These are phyloP conservation scores for Globisporangium solare DNA, from an alignment of 352 stramenopile genomes.

Conservation along the genomic window DNA sequence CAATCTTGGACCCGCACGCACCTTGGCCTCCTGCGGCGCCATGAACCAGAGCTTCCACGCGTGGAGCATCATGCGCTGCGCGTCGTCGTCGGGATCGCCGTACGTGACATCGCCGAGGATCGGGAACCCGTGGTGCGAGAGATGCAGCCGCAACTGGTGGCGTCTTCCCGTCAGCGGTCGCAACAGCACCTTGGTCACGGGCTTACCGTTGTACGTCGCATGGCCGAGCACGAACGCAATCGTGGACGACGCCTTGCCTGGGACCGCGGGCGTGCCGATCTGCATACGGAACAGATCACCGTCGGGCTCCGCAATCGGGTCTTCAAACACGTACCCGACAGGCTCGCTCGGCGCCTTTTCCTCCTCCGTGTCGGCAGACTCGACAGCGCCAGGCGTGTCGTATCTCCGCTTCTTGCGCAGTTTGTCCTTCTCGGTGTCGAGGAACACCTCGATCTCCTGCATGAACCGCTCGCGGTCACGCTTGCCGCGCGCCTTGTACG, in stretches of 20 bases:
- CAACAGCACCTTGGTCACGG: conserved; percentile 82
- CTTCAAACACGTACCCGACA: conserved; percentile 74
- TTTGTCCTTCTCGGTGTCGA: conserved; percentile 40
- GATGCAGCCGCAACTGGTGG: conserved; percentile 82
- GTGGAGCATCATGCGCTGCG: conserved; percentile 83
- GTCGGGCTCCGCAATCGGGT: conserved; percentile 63
- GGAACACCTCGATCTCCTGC: conserved; percentile 43
- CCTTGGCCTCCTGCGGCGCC: conserved; percentile 31
- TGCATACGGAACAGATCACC: conserved; percentile 63
- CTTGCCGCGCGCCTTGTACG: conserved; percentile 36
- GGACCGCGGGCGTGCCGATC: conserved; percentile 32
- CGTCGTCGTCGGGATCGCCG: conserved; percentile 33
- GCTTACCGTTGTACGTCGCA: conserved; percentile 35
- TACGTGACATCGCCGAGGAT: conserved; percentile 81
- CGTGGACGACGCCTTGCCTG: conserved; percentile 58
- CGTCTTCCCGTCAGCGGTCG: conserved; percentile 71
- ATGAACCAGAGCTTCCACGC: conserved; percentile 79
- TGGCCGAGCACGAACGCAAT: conserved; percentile 78
- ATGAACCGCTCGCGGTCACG: conserved; percentile 52
- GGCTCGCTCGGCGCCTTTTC: conserved; percentile 17
- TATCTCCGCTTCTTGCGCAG: conserved; percentile 52
- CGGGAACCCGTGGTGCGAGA: conserved; percentile 67
- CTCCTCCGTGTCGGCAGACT: conserved; percentile 17
- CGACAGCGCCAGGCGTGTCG: conserved; percentile 17
- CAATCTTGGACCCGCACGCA: too few relatives aligned